Evolutionary conservation across 2,329 filamentous ascomycete genomes (phyloP).

Genomic region (Colletotrichum costaricense): DNA sequence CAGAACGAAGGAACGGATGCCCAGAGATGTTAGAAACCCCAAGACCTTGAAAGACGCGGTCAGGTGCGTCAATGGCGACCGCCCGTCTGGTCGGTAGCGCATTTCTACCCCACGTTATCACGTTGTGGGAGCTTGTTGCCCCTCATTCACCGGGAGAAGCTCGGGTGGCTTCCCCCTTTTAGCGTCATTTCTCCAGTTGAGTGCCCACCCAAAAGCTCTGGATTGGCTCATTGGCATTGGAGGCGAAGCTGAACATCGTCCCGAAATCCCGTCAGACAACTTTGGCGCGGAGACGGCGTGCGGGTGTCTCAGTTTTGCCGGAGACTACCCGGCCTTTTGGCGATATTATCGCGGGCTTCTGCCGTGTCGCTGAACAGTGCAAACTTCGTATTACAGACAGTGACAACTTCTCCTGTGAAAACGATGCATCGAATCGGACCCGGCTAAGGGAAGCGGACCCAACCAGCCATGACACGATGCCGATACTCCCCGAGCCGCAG

Average conservation of each 20-base stretch:
- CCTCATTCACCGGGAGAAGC: constrained; percentile 24
- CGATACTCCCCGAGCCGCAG: neutral
- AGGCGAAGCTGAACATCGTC: constrained; percentile 27
- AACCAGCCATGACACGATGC: neutral
- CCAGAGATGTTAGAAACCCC: neutral
- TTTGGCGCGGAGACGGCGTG: neutral
- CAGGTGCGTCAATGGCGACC: constrained; percentile 5
- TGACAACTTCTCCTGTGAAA: neutral
- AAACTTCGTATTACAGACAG: neutral
- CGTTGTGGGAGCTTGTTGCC: constrained; percentile 6
- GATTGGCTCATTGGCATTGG: constrained; percentile 18
- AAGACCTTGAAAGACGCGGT: neutral
- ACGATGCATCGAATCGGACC: neutral
- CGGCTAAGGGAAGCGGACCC: neutral
- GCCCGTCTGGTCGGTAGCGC: constrained; percentile 1
- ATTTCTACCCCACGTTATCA: constrained; percentile 24
- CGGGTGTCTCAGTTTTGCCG: neutral
- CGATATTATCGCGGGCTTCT: neutral
- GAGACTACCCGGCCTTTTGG: neutral
- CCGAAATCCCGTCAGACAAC: constrained; percentile 31
- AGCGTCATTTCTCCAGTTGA: neutral
- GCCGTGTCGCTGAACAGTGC: neutral
- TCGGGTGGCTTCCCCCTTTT: constrained; percentile 8
- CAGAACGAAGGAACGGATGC: neutral
- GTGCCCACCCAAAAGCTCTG: constrained; percentile 1